Evolutionary conservation across 148 eudicot genomes (phyloP).

Genomic region (Mesembryanthemum crystallinum): DNA sequence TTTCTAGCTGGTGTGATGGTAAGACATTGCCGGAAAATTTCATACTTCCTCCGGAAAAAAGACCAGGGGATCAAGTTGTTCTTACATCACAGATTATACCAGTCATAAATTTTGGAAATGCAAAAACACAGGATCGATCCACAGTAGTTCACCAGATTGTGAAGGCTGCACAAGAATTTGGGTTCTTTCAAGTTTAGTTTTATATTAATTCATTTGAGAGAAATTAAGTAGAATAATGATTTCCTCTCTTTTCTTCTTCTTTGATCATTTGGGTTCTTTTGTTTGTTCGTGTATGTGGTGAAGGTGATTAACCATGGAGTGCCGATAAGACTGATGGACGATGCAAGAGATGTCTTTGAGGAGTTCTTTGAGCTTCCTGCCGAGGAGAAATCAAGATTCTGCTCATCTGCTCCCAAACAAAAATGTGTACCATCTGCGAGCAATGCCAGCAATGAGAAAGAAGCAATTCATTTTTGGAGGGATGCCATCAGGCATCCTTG

Average conservation of each 20-base stretch:
- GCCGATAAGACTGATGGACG: conserved; percentile 24
- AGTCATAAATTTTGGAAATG: conserved; percentile 27
- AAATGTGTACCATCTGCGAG: conserved; percentile 45
- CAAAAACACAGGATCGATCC: conserved; percentile 2
- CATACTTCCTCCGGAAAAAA: conserved; percentile 27
- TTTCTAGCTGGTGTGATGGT: conserved; percentile 34
- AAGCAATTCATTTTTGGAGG: conserved; percentile 55
- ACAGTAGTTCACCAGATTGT: conserved; percentile 25
- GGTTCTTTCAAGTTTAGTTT: conserved; percentile 36
- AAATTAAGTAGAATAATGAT: background rate
- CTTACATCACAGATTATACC: conserved; percentile 21
- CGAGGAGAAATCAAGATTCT: conserved; percentile 35
- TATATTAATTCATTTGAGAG: background rate
- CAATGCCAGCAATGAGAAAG: conserved; percentile 32
- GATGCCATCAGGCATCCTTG: conserved; percentile 48
- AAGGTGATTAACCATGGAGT: conserved; percentile 42
- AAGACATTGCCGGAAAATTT: conserved; percentile 32
- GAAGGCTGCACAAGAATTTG: conserved; percentile 35
- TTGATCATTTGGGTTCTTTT: background rate
- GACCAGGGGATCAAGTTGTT: conserved; percentile 30
- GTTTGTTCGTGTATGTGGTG: background rate
- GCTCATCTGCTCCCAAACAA: conserved; percentile 22
- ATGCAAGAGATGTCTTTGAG: conserved; percentile 34
- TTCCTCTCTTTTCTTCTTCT: background rate
- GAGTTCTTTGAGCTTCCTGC: conserved; percentile 47